These are phyloP conservation scores for Styphnolobium japonicum DNA, from an alignment of 306 rosid species.

Conservation along the genomic window DNA sequence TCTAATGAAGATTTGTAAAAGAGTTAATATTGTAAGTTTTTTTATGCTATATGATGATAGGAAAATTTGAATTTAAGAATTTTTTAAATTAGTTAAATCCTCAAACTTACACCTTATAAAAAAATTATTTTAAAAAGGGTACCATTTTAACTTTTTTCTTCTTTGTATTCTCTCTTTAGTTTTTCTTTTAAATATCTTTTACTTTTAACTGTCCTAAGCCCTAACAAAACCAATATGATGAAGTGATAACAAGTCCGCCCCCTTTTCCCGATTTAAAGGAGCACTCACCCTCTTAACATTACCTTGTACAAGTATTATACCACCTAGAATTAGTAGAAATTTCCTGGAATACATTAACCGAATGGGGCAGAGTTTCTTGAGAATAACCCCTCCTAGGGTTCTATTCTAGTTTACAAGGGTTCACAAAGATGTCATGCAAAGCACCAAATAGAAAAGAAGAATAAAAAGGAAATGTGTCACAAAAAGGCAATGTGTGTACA, in stretches of 20 bases:
- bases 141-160: neutral
- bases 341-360: neutral
- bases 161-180: neutral
- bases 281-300: neutral
- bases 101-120: too few species aligned
- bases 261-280: neutral
- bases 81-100: too few species aligned
- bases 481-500: conserved; percentile 45
- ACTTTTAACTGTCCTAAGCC: neutral
- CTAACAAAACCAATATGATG: neutral
- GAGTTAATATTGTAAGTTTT: too few species aligned
- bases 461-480: conserved; percentile 58
- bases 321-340: conserved; percentile 13
- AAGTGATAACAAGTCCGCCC: neutral
- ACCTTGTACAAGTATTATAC: conserved; percentile 4
- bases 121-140: too few species aligned
- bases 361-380: conserved; percentile 12
- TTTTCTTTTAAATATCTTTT: neutral
- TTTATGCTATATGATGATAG: too few species aligned
- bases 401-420: neutral
- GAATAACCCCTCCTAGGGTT: conserved; percentile 8
- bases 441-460: conserved; percentile 24
- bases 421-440: conserved; percentile 32
- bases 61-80: too few species aligned
- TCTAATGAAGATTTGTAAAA: too few species aligned